Base-by-base conservation (phyloP, 73 alveolate species). In the Stentor coeruleus region DNA sequence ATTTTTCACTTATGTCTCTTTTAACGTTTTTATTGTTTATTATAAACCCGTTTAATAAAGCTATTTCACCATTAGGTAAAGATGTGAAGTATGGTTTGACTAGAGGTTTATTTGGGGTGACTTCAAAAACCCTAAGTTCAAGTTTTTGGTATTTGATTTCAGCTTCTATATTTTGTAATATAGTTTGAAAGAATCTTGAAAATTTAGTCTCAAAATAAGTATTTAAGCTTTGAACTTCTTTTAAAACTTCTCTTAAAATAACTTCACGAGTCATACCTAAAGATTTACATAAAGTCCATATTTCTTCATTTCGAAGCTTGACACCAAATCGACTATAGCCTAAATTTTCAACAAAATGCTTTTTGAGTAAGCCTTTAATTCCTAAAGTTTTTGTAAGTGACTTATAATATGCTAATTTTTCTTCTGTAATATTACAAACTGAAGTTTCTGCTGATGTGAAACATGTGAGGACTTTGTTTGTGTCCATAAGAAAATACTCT, bases 1-100 rank as follows among this genome's bases (percentile, higher is more conserved):
- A 96, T 88, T 88, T 84, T 77, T 81, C 82, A 0, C 98, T 96
- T 84, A 97, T 95, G 85, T 95, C 93, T 31, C 94, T 92, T 57
- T 91, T 82, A 3, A 98, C 96, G 42, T 92, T 96, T 41, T 85
- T 90, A 30, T 92, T 89, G 42, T 91, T 87, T 90, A 85, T 87
- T 74, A 91, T 88, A 97, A 97, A 93, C 33, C 97, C 98, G 84
- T 95, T 89, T 77, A 86, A 84, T 0, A 89, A 96, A 37, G 74
- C 74, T 74, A 87, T 85, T 82, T 93, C 90, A 3, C 88, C 85
- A 81, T 89, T 81, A 57, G n/a, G 79, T 28, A 66, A 40, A 20
- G 79, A 74, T 38, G 36, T 41, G 2, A 2, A 57, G 0, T 15
- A 1, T 80, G 38, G 15, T n/a, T 58, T 0, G 35, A 60, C 79